Evolutionary conservation across 306 rosid species (phyloP), one percentile per base, ranked within the genome.

Genomic region (Cucurbita ficifolia): DNA sequence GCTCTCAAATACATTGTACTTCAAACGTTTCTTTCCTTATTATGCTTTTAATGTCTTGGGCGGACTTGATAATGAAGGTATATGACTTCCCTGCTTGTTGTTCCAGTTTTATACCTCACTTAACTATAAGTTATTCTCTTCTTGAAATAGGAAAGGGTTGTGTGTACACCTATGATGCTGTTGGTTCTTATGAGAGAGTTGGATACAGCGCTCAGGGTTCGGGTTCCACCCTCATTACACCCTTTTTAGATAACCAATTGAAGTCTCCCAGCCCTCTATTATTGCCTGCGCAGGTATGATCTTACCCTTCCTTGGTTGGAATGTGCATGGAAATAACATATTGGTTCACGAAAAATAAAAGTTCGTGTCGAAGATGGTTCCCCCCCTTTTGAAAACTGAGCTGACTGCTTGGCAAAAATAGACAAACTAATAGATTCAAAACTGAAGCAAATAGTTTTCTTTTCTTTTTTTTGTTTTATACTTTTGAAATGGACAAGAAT

Each of bases 101-200:
- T 71, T 53, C 61, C 22, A 53, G 76, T 67, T 77, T 70, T 76
- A 80, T 61, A 58, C 21, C 58, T 71, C 64, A 14, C 58, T 50
- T 73, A 21, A 75, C 76, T 21, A 17, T 2, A 50, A 52, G 14
- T 38, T 36, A 35, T 67, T 60, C 42, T 17, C 13, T 63, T 76
- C 61, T 17, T 46, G 55, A 33, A 71, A 78, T 75, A 91, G 99
- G 99, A 39, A 94, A 91, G 92, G 99, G 99, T 73, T 94, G 99
- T 67, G 99, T 94, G 78, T 94, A 86, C 87, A 94, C 99, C 55
- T 94, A 94, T 68, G 99, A 94, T 82, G 99, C 97, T 83, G 99
- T 94, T 82, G 99, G 99, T 75, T 94, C 99, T 77, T 94, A 94
- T 21, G 99, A 94, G 90, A 91, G 96, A 81, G 99, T 94, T 73